phyloP scores from a whole-genome alignment of 179 eudicot species.

The Beta lomatogona region DNA sequence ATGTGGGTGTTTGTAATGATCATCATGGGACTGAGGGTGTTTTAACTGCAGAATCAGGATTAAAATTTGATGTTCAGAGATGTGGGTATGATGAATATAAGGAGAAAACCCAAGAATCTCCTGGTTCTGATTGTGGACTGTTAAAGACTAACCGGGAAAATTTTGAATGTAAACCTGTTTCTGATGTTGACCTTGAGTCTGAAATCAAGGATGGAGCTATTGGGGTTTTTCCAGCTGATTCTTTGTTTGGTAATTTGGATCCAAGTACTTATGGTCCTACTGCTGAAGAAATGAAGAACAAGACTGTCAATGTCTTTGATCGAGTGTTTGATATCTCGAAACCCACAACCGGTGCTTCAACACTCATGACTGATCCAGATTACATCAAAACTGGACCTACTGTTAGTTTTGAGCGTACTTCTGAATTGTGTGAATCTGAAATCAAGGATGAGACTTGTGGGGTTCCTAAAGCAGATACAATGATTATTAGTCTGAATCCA shows the following conservation, averaged over 20 bases:
- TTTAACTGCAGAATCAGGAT: background rate
- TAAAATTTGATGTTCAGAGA: slow-evolving; percentile 13
- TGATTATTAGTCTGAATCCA: background rate
- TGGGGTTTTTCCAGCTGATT: background rate
- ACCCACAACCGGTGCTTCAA: background rate
- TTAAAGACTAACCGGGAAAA: background rate
- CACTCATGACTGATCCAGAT: background rate
- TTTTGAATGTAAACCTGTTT: slow-evolving; percentile 4
- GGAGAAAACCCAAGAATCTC: slow-evolving; percentile 3
- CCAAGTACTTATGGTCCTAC: background rate
- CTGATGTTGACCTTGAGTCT: slow-evolving; percentile 6
- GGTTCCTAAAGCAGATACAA: background rate
- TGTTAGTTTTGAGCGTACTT: background rate
- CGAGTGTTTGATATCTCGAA: background rate
- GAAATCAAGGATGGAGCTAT: slow-evolving; percentile 1
- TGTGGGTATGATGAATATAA: slow-evolving; percentile 8
- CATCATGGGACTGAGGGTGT: background rate
- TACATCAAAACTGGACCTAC: background rate
- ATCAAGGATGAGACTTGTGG: background rate
- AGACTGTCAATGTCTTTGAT: background rate
- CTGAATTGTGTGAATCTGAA: background rate
- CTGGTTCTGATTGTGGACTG: slow-evolving; percentile 14
- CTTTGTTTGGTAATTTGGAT: background rate
- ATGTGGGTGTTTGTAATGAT: background rate
- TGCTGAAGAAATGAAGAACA: background rate